phyloP scores from a whole-genome alignment of 2,329 filamentous ascomycete species.

The Neonectria punicea region DNA sequence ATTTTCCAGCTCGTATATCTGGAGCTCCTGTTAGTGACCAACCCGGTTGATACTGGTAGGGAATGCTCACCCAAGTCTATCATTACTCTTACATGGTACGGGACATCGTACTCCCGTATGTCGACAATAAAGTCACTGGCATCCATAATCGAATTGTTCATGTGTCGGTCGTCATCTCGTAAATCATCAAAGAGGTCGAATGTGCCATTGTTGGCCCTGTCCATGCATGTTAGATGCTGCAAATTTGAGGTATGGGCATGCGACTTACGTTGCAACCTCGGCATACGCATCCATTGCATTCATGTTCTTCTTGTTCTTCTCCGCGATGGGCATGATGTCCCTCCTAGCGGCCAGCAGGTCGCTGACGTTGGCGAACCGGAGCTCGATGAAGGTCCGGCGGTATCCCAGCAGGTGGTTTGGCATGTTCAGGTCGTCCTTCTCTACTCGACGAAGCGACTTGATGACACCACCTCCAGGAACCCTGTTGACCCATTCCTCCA shows the following conservation, averaged over 20 bases:
- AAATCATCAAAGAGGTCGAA: slow-evolving; percentile 96
- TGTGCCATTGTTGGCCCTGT: slow-evolving; percentile 74
- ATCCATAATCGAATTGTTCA: slow-evolving; percentile 80
- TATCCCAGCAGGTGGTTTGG: slow-evolving; percentile 96
- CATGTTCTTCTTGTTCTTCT: slow-evolving; percentile 96
- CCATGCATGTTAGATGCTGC: slow-evolving; percentile 20
- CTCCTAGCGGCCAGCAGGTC: slow-evolving; percentile 87
- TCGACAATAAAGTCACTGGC: slow-evolving; percentile 98
- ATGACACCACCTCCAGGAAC: slow-evolving; percentile 82
- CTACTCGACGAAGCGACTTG: slow-evolving; percentile 79
- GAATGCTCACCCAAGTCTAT: slow-evolving; percentile 82
- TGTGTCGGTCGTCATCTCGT: slow-evolving; percentile 82
- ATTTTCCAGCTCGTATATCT: slow-evolving; percentile 96
- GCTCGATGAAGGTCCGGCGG: slow-evolving; percentile 84
- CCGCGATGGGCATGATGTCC: slow-evolving; percentile 88
- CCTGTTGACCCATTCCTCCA: slow-evolving; percentile 92
- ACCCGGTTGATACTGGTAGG: neutral
- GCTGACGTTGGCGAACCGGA: slow-evolving; percentile 87
- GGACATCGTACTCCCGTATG: slow-evolving; percentile 98
- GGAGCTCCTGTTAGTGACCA: slow-evolving; percentile 21
- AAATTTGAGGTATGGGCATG: neutral
- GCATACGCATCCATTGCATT: slow-evolving; percentile 98
- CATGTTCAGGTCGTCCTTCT: slow-evolving; percentile 94
- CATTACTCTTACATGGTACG: slow-evolving; percentile 98
- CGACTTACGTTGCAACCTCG: slow-evolving; percentile 84